Percentiles rank a stretch among this genome's conserved stretches.
These are phyloP conservation scores for Coccomyxa sp. DNA, from an alignment of 139 green algal genomes.

Conservation along the genomic window DNA sequence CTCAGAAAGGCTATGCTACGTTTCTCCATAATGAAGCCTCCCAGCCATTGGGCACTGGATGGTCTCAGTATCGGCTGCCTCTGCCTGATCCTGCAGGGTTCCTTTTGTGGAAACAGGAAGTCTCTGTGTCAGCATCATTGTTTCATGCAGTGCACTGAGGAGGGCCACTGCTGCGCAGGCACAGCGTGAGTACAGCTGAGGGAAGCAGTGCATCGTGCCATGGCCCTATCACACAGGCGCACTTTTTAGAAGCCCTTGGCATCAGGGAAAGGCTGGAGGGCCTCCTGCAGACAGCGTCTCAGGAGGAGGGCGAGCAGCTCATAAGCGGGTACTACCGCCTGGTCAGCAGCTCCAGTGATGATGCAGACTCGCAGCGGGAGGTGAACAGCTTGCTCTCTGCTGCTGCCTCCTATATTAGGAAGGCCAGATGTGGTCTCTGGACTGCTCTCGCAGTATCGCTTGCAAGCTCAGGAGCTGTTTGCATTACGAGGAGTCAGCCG, in stretches of 20 bases:
- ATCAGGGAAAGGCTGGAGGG: conserved; percentile 61
- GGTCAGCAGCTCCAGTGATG: neutral
- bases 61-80: neutral
- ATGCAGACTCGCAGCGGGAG: neutral
- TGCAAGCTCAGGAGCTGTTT: neutral
- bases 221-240: conserved; percentile 68
- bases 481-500: neutral
- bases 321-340: conserved; percentile 20
- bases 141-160: neutral
- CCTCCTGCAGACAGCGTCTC: conserved; percentile 24
- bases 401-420: neutral
- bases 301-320: conserved; percentile 9
- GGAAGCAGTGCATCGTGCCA: conserved; percentile 28
- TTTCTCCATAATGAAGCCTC: neutral
- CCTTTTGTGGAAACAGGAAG: neutral
- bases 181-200: conserved; percentile 29
- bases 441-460: neutral
- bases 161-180: too few relatives aligned
- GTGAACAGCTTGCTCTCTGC: neutral
- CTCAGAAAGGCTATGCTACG: neutral
- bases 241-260: conserved; percentile 71
- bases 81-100: neutral
- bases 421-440: neutral
- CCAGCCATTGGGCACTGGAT: neutral
- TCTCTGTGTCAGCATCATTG: neutral